Percentiles rank a stretch among this genome's conserved stretches.
Evolutionary conservation across 2,329 filamentous ascomycete genomes (phyloP).

Genomic region (Basipetospora sp.): DNA sequence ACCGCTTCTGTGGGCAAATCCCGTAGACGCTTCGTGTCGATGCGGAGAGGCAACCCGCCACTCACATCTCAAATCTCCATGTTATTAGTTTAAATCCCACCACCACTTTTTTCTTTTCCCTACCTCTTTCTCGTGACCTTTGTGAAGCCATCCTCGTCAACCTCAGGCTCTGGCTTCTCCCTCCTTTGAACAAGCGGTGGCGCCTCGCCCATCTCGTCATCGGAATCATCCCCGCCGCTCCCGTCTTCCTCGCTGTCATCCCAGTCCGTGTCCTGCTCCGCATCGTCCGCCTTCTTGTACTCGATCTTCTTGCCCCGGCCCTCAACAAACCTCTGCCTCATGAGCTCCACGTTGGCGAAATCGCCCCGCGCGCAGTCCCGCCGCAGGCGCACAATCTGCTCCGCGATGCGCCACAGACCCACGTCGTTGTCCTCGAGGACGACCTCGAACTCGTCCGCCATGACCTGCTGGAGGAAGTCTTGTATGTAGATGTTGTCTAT

Average conservation of each 20-base stretch:
- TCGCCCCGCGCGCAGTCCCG: conserved; percentile 50
- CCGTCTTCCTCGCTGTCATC: conserved; percentile 48
- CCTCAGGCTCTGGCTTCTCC: conserved; percentile 53
- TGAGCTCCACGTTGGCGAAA: conserved; percentile 46
- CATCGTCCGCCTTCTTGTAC: conserved; percentile 39
- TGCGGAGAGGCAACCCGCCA: no score
- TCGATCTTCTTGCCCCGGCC: conserved; percentile 45
- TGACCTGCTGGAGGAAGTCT: conserved; percentile 32
- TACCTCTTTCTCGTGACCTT: conserved; percentile 55
- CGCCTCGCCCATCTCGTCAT: conserved; percentile 57
- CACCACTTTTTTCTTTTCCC: no score
- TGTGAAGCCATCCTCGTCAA: conserved; percentile 72
- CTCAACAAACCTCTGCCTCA: conserved; percentile 49
- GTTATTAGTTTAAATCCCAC: no score
- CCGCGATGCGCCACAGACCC: conserved; percentile 61
- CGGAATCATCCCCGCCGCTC: conserved; percentile 37
- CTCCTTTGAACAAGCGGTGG: conserved; percentile 43
- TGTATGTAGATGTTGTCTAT: conserved; percentile 67
- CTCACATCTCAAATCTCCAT: no score
- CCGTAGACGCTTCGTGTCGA: no score
- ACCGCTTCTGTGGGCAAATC: no score
- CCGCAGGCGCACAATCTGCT: conserved; percentile 54
- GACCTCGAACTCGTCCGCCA: conserved; percentile 91
- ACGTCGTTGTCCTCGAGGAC: conserved; percentile 66
- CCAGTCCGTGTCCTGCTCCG: conserved; percentile 41